A percentile compares a stretch with the other conserved stretches of the same genome.
phyloP scores from a whole-genome alignment of 441 rosid genomes.

The Arabidopsis hybrid region DNA sequence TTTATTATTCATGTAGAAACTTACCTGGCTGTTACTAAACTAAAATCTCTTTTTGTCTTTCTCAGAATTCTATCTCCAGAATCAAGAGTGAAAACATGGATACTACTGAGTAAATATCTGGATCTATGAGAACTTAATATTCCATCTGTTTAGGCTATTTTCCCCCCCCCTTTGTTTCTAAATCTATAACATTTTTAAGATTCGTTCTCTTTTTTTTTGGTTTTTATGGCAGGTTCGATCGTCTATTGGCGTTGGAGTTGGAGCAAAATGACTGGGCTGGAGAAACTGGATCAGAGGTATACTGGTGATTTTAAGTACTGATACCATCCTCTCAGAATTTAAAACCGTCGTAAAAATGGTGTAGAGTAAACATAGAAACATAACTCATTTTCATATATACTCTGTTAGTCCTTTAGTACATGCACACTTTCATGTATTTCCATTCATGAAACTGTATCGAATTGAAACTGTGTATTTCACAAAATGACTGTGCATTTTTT shows the following conservation, averaged over 20 bases:
- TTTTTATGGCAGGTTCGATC: conserved; percentile 65
- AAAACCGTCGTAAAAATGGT: conserved; percentile 9
- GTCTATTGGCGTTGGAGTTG: conserved; percentile 79
- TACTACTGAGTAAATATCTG: conserved; percentile 23
- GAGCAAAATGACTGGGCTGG: conserved; percentile 43
- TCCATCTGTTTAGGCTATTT: background rate
- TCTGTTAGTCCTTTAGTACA: conserved; percentile 20
- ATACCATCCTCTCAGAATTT: conserved; percentile 6
- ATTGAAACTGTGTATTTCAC: too few relatives aligned
- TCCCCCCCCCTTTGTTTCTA: background rate
- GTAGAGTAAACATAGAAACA: conserved; percentile 21
- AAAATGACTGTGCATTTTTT: background rate
- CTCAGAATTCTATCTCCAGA: conserved; percentile 19
- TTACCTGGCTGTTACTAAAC: background rate
- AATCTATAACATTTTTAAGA: background rate
- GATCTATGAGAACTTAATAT: background rate
- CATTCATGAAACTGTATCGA: too few relatives aligned
- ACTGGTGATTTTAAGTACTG: background rate
- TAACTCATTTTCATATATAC: conserved; percentile 7
- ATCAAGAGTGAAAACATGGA: conserved; percentile 25
- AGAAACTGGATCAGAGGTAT: conserved; percentile 74
- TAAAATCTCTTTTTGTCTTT: background rate
- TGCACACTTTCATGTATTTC: conserved; percentile 7
- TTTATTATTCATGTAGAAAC: background rate
- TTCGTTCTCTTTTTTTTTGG: background rate